Conservation (phyloP, 2,329 filamentous ascomycete genomes). For the Monosporascus sp. region DNA sequence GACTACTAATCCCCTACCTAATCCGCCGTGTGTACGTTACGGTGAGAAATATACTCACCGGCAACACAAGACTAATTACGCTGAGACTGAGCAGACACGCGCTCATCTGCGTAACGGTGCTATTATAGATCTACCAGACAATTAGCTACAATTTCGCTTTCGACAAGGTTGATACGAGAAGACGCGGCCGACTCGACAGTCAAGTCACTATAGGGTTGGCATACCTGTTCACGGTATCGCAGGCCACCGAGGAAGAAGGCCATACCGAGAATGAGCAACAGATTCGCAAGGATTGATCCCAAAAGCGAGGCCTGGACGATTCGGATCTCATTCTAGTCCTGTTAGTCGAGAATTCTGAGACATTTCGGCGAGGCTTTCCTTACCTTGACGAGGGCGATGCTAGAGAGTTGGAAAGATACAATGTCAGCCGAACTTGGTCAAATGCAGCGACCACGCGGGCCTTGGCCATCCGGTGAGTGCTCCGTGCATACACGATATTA, state of each 20-base stretch:
- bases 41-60: conserved; percentile 44
- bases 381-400: conserved; percentile 70
- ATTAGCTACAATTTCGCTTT: background rate
- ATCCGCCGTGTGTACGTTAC: too few species aligned
- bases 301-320: conserved; percentile 89
- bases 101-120: conserved; percentile 93
- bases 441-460: background rate
- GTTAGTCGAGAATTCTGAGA: conserved; percentile 17
- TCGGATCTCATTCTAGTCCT: conserved; percentile 65
- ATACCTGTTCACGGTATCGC: conserved; percentile 77
- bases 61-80: conserved; percentile 81
- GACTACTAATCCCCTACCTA: too few species aligned
- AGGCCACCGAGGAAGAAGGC: conserved; percentile 82
- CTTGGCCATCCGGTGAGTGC: background rate
- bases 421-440: conserved; percentile 28
- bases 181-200: background rate
- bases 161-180: too few species aligned
- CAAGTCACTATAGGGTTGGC: conserved; percentile 9
- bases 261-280: conserved; percentile 88
- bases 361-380: conserved; percentile 6
- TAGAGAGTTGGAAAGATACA: conserved; percentile 31
- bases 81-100: conserved; percentile 86
- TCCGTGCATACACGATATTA: too few species aligned
- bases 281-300: conserved; percentile 83
- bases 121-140: conserved; percentile 71